Evolutionary conservation across 1,284 basidiomycete genomes (phyloP).

Genomic region (Xerocomus amazonicus): DNA sequence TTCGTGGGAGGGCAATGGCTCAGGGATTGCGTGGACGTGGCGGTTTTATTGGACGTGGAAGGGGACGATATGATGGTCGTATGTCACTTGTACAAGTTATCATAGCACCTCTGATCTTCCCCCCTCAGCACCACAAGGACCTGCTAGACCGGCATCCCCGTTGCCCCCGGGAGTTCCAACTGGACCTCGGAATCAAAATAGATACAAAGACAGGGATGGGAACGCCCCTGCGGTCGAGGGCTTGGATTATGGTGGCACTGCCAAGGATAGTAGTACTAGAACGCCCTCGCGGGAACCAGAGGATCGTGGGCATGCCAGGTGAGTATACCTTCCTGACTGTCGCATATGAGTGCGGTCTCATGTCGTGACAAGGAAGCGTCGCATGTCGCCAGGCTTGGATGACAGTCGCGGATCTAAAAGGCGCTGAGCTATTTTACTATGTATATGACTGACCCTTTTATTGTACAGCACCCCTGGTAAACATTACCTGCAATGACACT

Average conservation of each 20-base stretch:
- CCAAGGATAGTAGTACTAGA: conserved; percentile 41
- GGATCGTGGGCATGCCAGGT: conserved; percentile 52
- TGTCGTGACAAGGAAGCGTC: conserved; percentile 46
- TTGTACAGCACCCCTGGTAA: conserved; percentile 22
- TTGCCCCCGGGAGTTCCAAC: conserved; percentile 80
- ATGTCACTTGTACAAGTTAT: conserved; percentile 22
- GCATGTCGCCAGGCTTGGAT: conserved; percentile 58
- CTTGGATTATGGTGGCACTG: conserved; percentile 73
- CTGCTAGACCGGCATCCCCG: conserved; percentile 72
- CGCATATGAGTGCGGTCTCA: conserved; percentile 8
- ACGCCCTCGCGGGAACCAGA: conserved; percentile 57
- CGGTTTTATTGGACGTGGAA: conserved; percentile 47
- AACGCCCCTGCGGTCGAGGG: conserved; percentile 78
- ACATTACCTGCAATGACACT: conserved; percentile 9
- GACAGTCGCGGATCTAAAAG: conserved; percentile 59
- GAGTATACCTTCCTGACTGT: conserved; percentile 5
- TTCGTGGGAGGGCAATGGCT: conserved; percentile 53
- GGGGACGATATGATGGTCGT: conserved; percentile 44
- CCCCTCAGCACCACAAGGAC: conserved; percentile 41
- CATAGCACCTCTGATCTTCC: conserved; percentile 3
- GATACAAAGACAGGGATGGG: conserved; percentile 81
- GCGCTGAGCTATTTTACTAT: conserved; percentile 45
- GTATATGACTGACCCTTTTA: conserved; percentile 22
- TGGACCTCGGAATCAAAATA: conserved; percentile 80
- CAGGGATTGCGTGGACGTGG: conserved; percentile 39